Conservation (phyloP, 2,329 filamentous ascomycete genomes). For the Colletotrichum ledebouriae region DNA sequence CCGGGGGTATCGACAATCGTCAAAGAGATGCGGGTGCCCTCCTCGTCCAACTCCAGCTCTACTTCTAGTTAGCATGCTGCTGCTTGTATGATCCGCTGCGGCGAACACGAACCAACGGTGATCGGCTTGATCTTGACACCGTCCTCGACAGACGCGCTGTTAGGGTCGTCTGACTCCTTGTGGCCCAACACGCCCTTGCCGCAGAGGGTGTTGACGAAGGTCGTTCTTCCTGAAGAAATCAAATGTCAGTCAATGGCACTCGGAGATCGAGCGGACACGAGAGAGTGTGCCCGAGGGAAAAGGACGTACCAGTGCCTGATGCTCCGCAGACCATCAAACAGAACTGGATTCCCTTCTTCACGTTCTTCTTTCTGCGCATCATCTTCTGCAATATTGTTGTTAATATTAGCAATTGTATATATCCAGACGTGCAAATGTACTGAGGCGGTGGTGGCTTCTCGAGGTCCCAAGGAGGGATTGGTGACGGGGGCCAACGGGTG, state of each 20-base stretch:
- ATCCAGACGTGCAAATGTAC: slow-evolving; percentile 30
- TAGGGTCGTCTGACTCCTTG: slow-evolving; percentile 93
- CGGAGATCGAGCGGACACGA: slow-evolving; percentile 9
- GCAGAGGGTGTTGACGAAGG: slow-evolving; percentile 99
- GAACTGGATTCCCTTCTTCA: slow-evolving; percentile 99
- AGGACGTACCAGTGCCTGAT: slow-evolving; percentile 89
- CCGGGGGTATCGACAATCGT: slow-evolving; percentile 99
- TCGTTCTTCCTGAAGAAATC: slow-evolving; percentile 81
- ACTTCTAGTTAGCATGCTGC: slow-evolving; percentile 32
- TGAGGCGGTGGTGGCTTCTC: slow-evolving; percentile 30
- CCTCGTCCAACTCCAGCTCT: slow-evolving; percentile 97
- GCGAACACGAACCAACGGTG: slow-evolving; percentile 83
- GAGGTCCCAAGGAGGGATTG: slow-evolving; percentile 33
- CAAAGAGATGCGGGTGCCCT: slow-evolving; percentile 96
- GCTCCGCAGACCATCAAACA: slow-evolving; percentile 99
- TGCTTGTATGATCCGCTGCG: neutral
- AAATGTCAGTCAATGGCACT: slow-evolving; percentile 30
- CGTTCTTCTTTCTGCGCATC: slow-evolving; percentile 99
- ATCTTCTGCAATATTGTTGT: slow-evolving; percentile 74
- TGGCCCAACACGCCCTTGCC: slow-evolving; percentile 90
- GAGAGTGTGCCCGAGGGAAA: slow-evolving; percentile 35
- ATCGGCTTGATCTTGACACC: slow-evolving; percentile 98
- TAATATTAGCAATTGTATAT: slow-evolving; percentile 48
- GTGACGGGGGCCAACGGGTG: slow-evolving; percentile 23
- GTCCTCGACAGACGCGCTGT: slow-evolving; percentile 91